A percentile compares a stretch with the other conserved stretches of the same genome.
phyloP scores from a whole-genome alignment of 345 rosid species.

The Salix brachista region DNA sequence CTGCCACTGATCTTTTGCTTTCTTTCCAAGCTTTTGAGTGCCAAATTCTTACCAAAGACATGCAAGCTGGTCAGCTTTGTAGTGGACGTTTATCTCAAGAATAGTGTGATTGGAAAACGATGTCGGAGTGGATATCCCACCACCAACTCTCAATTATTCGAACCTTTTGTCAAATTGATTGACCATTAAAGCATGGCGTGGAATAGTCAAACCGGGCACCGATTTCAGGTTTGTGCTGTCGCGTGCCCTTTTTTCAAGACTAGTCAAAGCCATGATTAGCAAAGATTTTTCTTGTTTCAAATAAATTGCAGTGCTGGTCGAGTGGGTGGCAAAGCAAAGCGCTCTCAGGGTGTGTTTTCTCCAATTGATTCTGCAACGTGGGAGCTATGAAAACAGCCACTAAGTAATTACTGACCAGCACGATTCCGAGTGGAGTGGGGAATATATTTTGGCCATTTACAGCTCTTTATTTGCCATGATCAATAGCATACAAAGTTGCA shows the following conservation, averaged over 20 bases:
- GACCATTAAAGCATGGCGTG: background rate
- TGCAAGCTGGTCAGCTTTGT: background rate
- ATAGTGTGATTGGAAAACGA: background rate
- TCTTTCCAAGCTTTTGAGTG: background rate
- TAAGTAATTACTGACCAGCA: background rate
- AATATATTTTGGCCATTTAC: background rate
- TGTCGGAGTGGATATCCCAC: background rate
- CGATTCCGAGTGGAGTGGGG: background rate
- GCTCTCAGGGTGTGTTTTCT: background rate
- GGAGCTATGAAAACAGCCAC: background rate
- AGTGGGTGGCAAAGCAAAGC: constrained; percentile 9
- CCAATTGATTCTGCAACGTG: background rate
- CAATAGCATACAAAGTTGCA: background rate
- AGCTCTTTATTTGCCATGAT: background rate
- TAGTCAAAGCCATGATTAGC: background rate
- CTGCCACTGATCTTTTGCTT: background rate
- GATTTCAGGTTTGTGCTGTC: background rate
- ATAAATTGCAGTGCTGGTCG: background rate
- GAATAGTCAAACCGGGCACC: background rate
- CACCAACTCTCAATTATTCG: background rate
- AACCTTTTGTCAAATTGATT: background rate
- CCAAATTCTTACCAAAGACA: background rate
- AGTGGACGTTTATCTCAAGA: background rate
- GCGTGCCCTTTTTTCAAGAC: background rate
- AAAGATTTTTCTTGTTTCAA: background rate